phyloP scores from a whole-genome alignment of 139 green algal genomes.

The Chlorella sorokiniana region DNA sequence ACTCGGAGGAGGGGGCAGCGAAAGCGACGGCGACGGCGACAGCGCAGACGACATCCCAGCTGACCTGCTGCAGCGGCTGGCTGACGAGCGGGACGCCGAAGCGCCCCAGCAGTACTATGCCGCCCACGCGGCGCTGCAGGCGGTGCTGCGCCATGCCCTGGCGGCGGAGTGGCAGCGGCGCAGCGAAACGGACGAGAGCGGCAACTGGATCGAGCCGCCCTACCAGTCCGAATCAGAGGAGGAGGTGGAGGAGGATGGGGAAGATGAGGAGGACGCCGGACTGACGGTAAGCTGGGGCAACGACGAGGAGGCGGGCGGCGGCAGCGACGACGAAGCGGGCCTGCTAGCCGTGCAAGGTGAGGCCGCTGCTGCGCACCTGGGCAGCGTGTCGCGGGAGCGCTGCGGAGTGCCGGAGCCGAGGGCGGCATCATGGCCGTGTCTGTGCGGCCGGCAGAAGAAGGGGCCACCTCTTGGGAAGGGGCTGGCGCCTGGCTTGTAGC shows the following conservation, averaged over 20 bases:
- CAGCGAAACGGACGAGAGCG: not conserved
- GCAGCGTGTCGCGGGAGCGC: too few species aligned
- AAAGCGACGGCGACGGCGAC: not conserved
- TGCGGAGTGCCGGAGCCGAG: not conserved
- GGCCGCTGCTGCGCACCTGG: not conserved
- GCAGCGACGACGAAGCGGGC: not conserved
- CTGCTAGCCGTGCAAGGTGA: not conserved
- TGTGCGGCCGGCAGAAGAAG: too few species aligned
- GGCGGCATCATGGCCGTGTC: too few species aligned
- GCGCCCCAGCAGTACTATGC: not conserved
- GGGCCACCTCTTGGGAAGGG: too few species aligned
- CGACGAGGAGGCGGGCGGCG: not conserved
- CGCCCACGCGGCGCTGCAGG: not conserved
- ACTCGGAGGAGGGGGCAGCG: not conserved
- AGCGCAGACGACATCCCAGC: not conserved
- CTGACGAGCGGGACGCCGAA: not conserved
- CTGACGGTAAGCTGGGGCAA: too few species aligned
- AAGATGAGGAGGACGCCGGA: not conserved
- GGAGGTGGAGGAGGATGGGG: not conserved
- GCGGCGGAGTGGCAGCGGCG: not conserved
- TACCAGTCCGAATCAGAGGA: not conserved
- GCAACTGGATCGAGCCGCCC: conserved; percentile 17
- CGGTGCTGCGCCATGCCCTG: not conserved
- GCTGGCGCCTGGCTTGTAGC: too few species aligned
- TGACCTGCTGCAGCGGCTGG: conserved; percentile 1